Evolutionary conservation across 2,329 filamentous ascomycete species (phyloP), one percentile per base, ranked within the genome.

Genomic region (Onygenales sp.): DNA sequence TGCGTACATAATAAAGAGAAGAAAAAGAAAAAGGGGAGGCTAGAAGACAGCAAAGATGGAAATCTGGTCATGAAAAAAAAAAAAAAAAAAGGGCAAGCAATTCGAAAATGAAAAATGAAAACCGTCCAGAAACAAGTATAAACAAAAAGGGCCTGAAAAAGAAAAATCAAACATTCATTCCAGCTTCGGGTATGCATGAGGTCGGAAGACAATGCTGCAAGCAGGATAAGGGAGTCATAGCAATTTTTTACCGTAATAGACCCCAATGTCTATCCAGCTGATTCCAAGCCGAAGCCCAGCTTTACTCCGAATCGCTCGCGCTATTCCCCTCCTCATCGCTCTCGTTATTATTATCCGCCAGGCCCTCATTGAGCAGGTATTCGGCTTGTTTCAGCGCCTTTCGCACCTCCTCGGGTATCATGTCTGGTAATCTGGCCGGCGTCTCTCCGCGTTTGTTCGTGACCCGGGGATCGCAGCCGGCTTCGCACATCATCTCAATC

Each of bases 401-500:
- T 61, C 69, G 72, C 36, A 76, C 67, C 33, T 71, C 70, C 34
- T 63, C 63, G 33, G 74, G 70, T 47, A 73, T 65, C 11, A 63
- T 63, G 52, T 69, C 73, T 47, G 74, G 71, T 34, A 76, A 61
- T 43, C 76, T 71, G 0, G 65, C 63, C 1, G 74, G 70, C 54
- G 75, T 77, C 51, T 74, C 70, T 32, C 70, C 69, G 51, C 73
- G 69, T 58, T 74, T 74, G 58, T 77, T 76, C 56, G 69, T 67
- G 52, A 76, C 70, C 37, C 74, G 68, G 7, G 73, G 72, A 59
- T 75, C 73, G 54, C 72, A 74, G 44, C 73, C 73, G 31, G 73
- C 73, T 46, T 76, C 73, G 54, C 72, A 72, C 67, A 75, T 72
- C 73, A 76, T 76, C 57, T 70, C 69, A 56, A 74, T 67, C 73